A percentile compares a stretch with the other conserved stretches of the same genome.
phyloP scores from a whole-genome alignment of 169 alveolate species.

The Plasmodium coatneyi region DNA sequence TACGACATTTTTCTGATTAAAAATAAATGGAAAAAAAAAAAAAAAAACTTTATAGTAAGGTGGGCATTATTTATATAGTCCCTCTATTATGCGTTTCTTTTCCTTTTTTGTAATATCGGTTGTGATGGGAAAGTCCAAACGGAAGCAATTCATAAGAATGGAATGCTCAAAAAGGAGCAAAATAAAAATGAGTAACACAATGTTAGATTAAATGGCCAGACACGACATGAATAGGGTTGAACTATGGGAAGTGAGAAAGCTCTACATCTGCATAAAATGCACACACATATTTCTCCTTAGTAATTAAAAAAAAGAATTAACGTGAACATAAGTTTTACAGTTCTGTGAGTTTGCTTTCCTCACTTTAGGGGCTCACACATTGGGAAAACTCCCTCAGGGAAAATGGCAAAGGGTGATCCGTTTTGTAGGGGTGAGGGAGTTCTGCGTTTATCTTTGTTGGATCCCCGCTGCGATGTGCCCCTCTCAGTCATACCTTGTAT shows the following conservation, averaged over 20 bases:
- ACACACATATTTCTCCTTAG: neutral
- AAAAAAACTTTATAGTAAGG: no score
- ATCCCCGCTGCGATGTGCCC: neutral
- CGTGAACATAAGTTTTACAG: no score
- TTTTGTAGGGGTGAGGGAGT: neutral
- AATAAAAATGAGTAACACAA: neutral
- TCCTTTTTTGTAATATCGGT: neutral
- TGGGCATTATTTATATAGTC: no score
- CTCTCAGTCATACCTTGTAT: neutral
- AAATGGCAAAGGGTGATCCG: neutral
- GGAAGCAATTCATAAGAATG: neutral
- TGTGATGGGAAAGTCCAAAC: neutral
- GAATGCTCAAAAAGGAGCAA: neutral
- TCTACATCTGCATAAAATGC: neutral
- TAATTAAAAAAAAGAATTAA: no score
- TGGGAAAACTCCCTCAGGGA: neutral
- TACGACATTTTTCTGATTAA: neutral
- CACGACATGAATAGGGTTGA: neutral
- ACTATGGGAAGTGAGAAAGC: neutral
- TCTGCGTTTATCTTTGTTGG: neutral
- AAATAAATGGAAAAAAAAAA: neutral
- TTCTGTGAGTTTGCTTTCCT: neutral
- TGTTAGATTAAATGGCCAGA: neutral
- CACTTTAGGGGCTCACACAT: neutral
- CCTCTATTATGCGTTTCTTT: neutral